phyloP scores from a whole-genome alignment of 2,329 filamentous ascomycete genomes.

The Pseudogymnoascus sp. region DNA sequence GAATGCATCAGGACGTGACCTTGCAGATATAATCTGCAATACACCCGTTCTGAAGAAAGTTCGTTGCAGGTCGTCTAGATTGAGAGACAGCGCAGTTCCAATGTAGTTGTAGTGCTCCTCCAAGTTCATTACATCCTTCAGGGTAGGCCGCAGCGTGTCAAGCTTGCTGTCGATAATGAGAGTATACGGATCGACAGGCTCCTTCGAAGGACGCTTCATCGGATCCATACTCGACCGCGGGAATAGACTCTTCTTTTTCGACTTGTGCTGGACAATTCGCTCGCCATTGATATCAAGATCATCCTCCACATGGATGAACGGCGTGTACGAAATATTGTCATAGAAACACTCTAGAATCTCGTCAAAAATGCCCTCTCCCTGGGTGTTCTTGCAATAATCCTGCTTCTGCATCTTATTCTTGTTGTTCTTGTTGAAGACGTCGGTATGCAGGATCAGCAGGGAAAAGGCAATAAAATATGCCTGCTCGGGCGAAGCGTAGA shows the following conservation, averaged over 20 bases:
- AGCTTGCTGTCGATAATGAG: constrained; percentile 86
- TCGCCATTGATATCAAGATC: constrained; percentile 75
- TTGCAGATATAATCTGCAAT: constrained; percentile 87
- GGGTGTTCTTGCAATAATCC: constrained; percentile 93
- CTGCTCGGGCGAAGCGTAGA: constrained; percentile 84
- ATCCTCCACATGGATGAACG: constrained; percentile 96
- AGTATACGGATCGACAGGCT: constrained; percentile 92
- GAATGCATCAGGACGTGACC: constrained; percentile 91
- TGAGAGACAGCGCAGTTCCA: constrained; percentile 66
- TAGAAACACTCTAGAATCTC: constrained; percentile 95
- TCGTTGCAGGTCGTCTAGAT: constrained; percentile 74
- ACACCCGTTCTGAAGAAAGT: constrained; percentile 89
- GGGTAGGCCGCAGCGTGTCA: constrained; percentile 71
- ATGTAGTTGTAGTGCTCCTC: constrained; percentile 90
- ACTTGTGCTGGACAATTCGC: constrained; percentile 62
- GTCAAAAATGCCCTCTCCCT: constrained; percentile 84
- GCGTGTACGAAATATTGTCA: constrained; percentile 96
- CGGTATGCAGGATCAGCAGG: constrained; percentile 89
- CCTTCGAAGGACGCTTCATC: constrained; percentile 59
- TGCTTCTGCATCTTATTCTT: constrained; percentile 97
- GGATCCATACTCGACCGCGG: constrained; percentile 58
- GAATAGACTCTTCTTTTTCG: constrained; percentile 58
- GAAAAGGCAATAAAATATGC: constrained; percentile 99
- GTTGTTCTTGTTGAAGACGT: constrained; percentile 99
- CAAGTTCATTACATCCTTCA: constrained; percentile 86